These are phyloP conservation scores for Laetiporus sulphureus DNA, from an alignment of 1,284 basidiomycete genomes.

Conservation along the genomic window DNA sequence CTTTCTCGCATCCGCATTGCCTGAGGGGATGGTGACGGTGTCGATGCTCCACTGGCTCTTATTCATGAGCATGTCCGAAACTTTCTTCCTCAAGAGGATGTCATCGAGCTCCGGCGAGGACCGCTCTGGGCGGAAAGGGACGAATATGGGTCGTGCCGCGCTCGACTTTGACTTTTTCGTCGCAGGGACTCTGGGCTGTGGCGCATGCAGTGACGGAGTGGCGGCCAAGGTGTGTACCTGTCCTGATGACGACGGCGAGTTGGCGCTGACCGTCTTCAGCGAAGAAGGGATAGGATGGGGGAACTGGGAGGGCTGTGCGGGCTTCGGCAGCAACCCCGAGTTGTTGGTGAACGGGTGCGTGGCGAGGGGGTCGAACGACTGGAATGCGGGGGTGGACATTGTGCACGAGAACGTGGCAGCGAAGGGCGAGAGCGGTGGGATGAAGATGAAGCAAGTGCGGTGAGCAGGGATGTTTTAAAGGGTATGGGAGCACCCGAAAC, in stretches of 20 bases:
- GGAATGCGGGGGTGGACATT: slow-evolving; percentile 32
- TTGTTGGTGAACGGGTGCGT: slow-evolving; percentile 57
- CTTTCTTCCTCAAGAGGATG: slow-evolving; percentile 44
- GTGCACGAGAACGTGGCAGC: slow-evolving; percentile 6
- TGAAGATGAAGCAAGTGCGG: too few relatives aligned
- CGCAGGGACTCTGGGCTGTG: slow-evolving; percentile 19
- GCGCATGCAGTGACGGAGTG: slow-evolving; percentile 18
- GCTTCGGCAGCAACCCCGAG: slow-evolving; percentile 38
- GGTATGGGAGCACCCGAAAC: background rate
- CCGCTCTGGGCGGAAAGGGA: slow-evolving; percentile 46
- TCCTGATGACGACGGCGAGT: slow-evolving; percentile 11
- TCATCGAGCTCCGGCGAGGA: slow-evolving; percentile 50
- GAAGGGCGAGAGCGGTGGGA: background rate
- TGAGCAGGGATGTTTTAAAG: background rate
- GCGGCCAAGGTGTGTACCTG: slow-evolving; percentile 11
- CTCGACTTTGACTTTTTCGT: slow-evolving; percentile 15
- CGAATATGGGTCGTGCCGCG: slow-evolving; percentile 38
- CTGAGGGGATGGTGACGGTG: slow-evolving; percentile 15
- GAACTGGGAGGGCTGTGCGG: slow-evolving; percentile 43
- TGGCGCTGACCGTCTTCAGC: slow-evolving; percentile 12
- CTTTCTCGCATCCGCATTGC: slow-evolving; percentile 10
- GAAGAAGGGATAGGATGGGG: slow-evolving; percentile 31
- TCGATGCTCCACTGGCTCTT: slow-evolving; percentile 30
- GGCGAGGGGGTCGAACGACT: slow-evolving; percentile 52
- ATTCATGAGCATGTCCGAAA: slow-evolving; percentile 25